phyloP scores from a whole-genome alignment of 192 early-diverging fungal species.

The Gaertneriomyces semiglobifer region DNA sequence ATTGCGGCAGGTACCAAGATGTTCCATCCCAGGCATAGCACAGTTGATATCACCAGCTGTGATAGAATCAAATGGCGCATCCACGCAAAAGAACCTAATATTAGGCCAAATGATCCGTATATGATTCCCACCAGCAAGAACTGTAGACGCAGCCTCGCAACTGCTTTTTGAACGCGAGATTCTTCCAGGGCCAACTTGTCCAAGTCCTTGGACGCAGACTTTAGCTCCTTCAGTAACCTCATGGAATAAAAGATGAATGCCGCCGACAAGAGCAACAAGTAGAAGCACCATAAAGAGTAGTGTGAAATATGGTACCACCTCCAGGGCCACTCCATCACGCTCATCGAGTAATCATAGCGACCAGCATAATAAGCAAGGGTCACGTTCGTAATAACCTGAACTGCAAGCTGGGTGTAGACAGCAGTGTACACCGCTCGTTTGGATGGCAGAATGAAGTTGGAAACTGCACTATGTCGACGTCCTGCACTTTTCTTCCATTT shows the following conservation, averaged over 20 bases:
- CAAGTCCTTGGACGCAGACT: not conserved
- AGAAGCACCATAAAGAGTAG: not conserved
- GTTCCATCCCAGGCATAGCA: conserved; percentile 1
- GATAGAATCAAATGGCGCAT: not conserved
- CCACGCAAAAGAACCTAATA: conserved; percentile 1
- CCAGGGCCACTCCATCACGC: not conserved
- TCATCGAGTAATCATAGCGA: not conserved
- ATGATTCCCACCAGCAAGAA: not conserved
- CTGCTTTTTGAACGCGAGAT: not conserved
- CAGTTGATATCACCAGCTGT: not conserved
- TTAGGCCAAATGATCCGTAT: not conserved
- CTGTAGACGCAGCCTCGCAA: not conserved
- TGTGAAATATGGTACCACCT: not conserved
- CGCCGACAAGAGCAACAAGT: not conserved
- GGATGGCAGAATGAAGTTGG: not conserved
- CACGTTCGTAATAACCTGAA: not conserved
- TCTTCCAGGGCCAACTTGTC: not conserved
- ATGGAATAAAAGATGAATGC: not conserved
- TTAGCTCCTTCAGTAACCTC: not conserved
- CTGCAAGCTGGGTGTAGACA: not conserved
- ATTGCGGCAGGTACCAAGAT: not conserved
- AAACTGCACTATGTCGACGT: not conserved
- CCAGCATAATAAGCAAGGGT: not conserved
- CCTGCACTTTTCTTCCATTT: not conserved
- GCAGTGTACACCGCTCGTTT: not conserved